phyloP scores from a whole-genome alignment of 306 rosid species.

The Argentina anserina region DNA sequence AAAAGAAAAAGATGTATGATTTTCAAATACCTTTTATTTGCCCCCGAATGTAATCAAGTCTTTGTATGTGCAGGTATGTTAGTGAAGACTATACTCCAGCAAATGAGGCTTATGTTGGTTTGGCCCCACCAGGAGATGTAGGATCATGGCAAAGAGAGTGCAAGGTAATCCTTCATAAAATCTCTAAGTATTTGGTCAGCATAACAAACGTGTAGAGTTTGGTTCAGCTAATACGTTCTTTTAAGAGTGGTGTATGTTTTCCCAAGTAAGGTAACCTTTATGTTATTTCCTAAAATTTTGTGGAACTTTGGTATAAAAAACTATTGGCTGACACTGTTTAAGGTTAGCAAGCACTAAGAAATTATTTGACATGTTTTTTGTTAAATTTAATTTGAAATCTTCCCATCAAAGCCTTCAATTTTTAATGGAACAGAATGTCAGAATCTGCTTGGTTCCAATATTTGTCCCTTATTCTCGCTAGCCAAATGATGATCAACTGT shows the following conservation, averaged over 20 bases:
- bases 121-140: conserved; percentile 51
- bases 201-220: too few relatives aligned
- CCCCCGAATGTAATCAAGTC: not conserved
- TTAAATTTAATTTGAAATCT: not conserved
- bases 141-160: conserved; percentile 75
- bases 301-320: too few relatives aligned
- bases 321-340: not conserved
- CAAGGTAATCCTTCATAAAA: conserved; percentile 52
- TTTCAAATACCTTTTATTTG: not conserved
- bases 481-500: not conserved
- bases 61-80: conserved; percentile 24
- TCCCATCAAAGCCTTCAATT: too few relatives aligned
- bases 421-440: not conserved
- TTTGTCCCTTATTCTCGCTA: not conserved
- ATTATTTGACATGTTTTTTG: not conserved
- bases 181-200: not conserved
- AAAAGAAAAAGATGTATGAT: not conserved
- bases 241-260: not conserved
- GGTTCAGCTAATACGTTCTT: too few relatives aligned
- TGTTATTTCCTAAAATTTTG: not conserved
- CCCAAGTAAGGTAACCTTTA: not conserved
- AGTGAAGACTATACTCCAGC: conserved; percentile 27
- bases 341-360: not conserved
- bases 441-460: not conserved
- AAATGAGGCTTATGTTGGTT: conserved; percentile 45